Evolutionary conservation across 2,329 filamentous ascomycete species (phyloP), one percentile per base, ranked within the genome.

Genomic region (Periglandula ipomoeae): DNA sequence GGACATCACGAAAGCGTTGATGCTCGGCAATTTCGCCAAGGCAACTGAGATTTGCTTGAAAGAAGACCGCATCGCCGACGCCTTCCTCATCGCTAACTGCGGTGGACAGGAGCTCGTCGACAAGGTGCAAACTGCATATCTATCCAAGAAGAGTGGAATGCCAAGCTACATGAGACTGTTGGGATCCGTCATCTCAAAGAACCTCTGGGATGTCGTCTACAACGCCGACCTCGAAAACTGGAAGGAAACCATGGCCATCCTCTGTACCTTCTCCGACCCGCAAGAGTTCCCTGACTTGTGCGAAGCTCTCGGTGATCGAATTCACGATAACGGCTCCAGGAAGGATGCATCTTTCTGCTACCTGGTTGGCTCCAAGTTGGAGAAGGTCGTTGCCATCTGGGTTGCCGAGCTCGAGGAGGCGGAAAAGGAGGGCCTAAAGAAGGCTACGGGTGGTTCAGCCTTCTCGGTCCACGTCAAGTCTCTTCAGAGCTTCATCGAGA

Each of bases 261-360:
- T 98, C 47, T 98, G 93, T 76, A 97, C 93, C 1, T 98, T 91
- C 66, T 93, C 93, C 1, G 85, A 94, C 54, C 85, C 89, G 40
- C 79, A 80, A 35, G 91, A 98, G 58, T 98, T 98, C 64, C 82
- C 91, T 5, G 89, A 96, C 62, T 82, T 98, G 10, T 98, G 91
- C 61, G 93, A 98, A 65, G 88, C 89, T 26, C 79, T 98, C 20
- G 93, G 93, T 57, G 94, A 98, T 65, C 82, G 94, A 26, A 80
- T 98, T 37, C 78, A 87, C 54, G 91, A 95, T 61, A 71, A 72
- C n/a, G 79, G 79, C 20, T 78, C 83, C 35, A 79, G 88, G 53
- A 91, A 95, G 65, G 88, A 98, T 66, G 93, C 93, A 30, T 90
- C 89, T 1, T 95, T 98, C 77, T 98, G 94, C 69, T 98, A 90